These are phyloP conservation scores for Aschersonia sp. DNA, from an alignment of 2,329 filamentous ascomycete genomes.

Conservation along the genomic window DNA sequence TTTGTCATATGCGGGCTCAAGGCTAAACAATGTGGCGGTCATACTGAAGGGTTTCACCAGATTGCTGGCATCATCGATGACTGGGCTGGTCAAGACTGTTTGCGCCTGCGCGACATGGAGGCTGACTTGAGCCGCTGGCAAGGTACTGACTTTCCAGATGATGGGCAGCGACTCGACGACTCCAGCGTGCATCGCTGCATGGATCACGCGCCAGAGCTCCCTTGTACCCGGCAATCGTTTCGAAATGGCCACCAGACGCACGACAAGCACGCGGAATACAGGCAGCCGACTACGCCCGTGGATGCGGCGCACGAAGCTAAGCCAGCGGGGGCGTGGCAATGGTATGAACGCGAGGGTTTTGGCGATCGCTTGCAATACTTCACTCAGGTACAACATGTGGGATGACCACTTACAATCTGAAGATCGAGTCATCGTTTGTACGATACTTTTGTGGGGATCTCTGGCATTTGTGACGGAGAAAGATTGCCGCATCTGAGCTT, in stretches of 20 bases:
- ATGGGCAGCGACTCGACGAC: background rate
- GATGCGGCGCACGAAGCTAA: constrained; percentile 1
- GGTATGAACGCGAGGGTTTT: constrained; percentile 19
- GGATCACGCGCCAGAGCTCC: background rate
- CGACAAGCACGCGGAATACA: background rate
- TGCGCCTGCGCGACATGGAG: constrained; percentile 45
- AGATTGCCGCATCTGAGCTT: too few relatives aligned
- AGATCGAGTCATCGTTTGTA: too few relatives aligned
- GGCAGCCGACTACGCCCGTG: background rate
- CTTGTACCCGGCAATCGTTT: background rate
- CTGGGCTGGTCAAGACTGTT: constrained; percentile 41
- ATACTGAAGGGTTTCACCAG: constrained; percentile 42
- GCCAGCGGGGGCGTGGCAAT: constrained; percentile 16
- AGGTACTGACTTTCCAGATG: constrained; percentile 9
- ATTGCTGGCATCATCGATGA: constrained; percentile 46
- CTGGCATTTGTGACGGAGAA: too few relatives aligned
- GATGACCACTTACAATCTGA: too few relatives aligned
- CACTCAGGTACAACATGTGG: constrained; percentile 16
- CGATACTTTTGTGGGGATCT: too few relatives aligned
- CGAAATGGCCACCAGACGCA: constrained; percentile 1
- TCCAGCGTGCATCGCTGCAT: background rate
- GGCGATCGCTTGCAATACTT: constrained; percentile 11
- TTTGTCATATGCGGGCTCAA: constrained; percentile 47
- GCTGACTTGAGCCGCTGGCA: constrained; percentile 44
- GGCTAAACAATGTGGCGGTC: constrained; percentile 39